Evolutionary conservation across 495 filamentous ascomycete species (phyloP), one percentile per base, ranked within the genome.

Genomic region (Aspergillus sclerotiicarbonarius): DNA sequence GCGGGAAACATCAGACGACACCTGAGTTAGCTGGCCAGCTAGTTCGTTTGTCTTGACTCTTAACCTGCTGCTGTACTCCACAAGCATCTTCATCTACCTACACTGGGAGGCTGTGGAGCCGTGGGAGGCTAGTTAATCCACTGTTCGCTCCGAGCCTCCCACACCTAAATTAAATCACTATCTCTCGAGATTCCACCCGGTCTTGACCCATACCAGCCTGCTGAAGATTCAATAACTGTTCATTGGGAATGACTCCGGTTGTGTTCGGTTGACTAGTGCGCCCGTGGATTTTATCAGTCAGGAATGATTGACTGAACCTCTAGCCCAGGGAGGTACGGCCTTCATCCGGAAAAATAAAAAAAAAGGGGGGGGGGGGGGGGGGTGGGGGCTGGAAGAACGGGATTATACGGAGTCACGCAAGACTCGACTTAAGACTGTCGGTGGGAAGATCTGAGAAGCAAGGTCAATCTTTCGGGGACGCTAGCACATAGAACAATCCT

Each of bases 151-250:
- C 56, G 49, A 50, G 45, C 20, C 35, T 43, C 54, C 46, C 37
- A 52, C 56, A 58, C 41, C 56, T 56, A 58, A 62, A 58, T 54
- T 59, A 60, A 63, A 57, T 58, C 56, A 55, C 33, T 56, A 63
- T 63, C 53, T 55, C 51, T 35, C 32, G 43, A 52, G 39, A 46
- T 56, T 49, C 43, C 25, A 56, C 53, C 44, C 43, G 45, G 49
- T 51, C 59, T 47, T 39, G 54, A 57, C 59, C 54, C 54, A 51
- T 57, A 32, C 16, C 12, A 9, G 6, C 7, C 30, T n/a, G 18
- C 13, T 10, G 20, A 57, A 31, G 35, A 50, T 13, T 30, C 9
- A 20, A 48, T 56, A 15, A 8, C 4, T 39, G 16, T 35, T 53
- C 35, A 30, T 53, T 39, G 18, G 15, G 25, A 46, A 55, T 47